Evolutionary conservation across 1,284 basidiomycete genomes (phyloP).

Genomic region (Mycena citricolor): DNA sequence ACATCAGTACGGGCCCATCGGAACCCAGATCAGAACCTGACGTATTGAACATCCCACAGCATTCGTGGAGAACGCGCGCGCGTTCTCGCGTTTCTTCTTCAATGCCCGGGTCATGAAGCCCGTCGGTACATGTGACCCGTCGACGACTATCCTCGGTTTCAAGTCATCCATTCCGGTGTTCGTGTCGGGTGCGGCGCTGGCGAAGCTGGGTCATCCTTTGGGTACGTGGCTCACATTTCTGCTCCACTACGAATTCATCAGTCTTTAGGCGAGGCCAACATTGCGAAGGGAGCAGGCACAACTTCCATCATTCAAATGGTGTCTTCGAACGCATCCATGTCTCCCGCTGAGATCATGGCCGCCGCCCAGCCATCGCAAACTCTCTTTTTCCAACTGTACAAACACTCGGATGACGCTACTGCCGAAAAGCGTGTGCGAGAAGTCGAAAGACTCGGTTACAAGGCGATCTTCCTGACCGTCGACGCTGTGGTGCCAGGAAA

Average conservation of each 20-base stretch:
- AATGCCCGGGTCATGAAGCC: conserved; percentile 76
- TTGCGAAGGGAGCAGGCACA: conserved; percentile 73
- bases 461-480: conserved; percentile 88
- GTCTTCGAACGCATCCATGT: conserved; percentile 84
- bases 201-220: conserved; percentile 86
- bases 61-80: conserved; percentile 63
- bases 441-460: conserved; percentile 72
- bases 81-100: conserved; percentile 83
- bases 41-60: conserved; percentile 38
- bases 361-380: conserved; percentile 61
- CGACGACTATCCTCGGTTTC: conserved; percentile 76
- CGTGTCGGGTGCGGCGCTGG: conserved; percentile 84
- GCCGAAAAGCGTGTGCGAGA: conserved; percentile 75
- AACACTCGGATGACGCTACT: conserved; percentile 69
- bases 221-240: conserved; percentile 35
- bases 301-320: conserved; percentile 86
- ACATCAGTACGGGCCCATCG: conserved; percentile 56
- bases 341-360: conserved; percentile 68
- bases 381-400: conserved; percentile 88
- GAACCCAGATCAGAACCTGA: neutral
- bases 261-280: conserved; percentile 73
- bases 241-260: neutral
- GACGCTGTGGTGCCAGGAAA: conserved; percentile 88
- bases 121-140: conserved; percentile 69
- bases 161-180: conserved; percentile 80